Percentiles rank a stretch among this genome's conserved stretches.
Conservation (phyloP, 805 yeast genomes). For the Danielozyma ontarioensis region DNA sequence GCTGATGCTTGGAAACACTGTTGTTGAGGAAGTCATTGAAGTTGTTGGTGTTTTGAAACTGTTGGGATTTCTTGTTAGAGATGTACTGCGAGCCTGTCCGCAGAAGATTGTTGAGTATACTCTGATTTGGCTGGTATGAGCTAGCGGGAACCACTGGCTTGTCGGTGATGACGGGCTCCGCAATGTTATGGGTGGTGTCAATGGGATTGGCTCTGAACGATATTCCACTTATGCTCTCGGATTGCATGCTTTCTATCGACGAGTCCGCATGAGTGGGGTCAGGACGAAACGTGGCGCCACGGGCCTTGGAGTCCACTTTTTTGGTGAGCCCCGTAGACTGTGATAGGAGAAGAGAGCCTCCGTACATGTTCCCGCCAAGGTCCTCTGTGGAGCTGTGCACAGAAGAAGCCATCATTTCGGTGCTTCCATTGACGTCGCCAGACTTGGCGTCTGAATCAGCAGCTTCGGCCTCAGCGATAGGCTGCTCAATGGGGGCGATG, state of each 20-base stretch:
- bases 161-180: constrained; percentile 5
- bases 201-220: constrained; percentile 4
- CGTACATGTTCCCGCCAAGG: constrained; percentile 10
- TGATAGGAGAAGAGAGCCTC: constrained; percentile 17
- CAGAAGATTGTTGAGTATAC: constrained; percentile 37
- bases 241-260: not conserved
- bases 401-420: too few relatives aligned
- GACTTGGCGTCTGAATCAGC: not conserved
- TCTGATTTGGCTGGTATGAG: constrained; percentile 38
- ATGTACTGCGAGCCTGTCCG: constrained; percentile 33
- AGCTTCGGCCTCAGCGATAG: not conserved
- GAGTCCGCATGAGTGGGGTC: not conserved
- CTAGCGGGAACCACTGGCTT: not conserved
- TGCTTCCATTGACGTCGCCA: too few relatives aligned
- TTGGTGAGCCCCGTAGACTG: constrained; percentile 22
- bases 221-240: constrained; percentile 3
- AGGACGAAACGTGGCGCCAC: not conserved
- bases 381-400: constrained; percentile 7
- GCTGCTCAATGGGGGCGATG: not conserved
- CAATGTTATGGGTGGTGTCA: not conserved
- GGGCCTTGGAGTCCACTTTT: constrained; percentile 5
- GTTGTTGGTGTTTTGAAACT: constrained; percentile 10
- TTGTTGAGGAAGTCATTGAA: constrained; percentile 34
- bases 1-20: constrained; percentile 3
- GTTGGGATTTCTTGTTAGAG: constrained; percentile 15